Evolutionary conservation across 805 yeast genomes (phyloP).

Genomic region (Cyberlindnera subsufficiens): DNA sequence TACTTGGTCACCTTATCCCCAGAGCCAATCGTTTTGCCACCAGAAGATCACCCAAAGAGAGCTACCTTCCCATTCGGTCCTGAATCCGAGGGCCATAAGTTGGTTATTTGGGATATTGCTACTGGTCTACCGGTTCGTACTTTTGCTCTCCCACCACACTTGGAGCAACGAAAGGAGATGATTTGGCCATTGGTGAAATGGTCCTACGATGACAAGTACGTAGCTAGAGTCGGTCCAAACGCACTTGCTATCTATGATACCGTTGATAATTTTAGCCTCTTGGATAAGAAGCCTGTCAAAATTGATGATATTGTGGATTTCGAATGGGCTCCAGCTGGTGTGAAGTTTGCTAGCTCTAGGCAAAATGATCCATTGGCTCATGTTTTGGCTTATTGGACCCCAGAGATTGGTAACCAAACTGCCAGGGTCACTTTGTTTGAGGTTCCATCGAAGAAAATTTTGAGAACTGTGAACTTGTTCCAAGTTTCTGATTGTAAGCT

Average conservation of each 20-base stretch:
- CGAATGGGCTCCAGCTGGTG: slow-evolving; percentile 91
- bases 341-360: slow-evolving; percentile 53
- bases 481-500: slow-evolving; percentile 87
- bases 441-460: slow-evolving; percentile 72
- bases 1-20: slow-evolving; percentile 88
- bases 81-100: slow-evolving; percentile 86
- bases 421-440: slow-evolving; percentile 92
- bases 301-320: slow-evolving; percentile 84
- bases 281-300: slow-evolving; percentile 82
- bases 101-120: slow-evolving; percentile 86
- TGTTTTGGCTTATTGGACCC: slow-evolving; percentile 92
- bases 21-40: slow-evolving; percentile 69
- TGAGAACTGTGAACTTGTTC: slow-evolving; percentile 90
- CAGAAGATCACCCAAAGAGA: slow-evolving; percentile 57
- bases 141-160: slow-evolving; percentile 79
- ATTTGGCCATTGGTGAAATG: slow-evolving; percentile 97
- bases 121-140: slow-evolving; percentile 83
- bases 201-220: slow-evolving; percentile 87
- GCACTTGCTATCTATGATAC: slow-evolving; percentile 89
- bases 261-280: slow-evolving; percentile 61
- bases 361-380: slow-evolving; percentile 51
- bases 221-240: slow-evolving; percentile 93
- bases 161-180: slow-evolving; percentile 59
- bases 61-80: slow-evolving; percentile 76
- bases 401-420: slow-evolving; percentile 86